Percentiles rank a stretch among this genome's conserved stretches.
Evolutionary conservation across 192 early-diverging fungal genomes (phyloP).

Genomic region (Glomus cerebriforme): DNA sequence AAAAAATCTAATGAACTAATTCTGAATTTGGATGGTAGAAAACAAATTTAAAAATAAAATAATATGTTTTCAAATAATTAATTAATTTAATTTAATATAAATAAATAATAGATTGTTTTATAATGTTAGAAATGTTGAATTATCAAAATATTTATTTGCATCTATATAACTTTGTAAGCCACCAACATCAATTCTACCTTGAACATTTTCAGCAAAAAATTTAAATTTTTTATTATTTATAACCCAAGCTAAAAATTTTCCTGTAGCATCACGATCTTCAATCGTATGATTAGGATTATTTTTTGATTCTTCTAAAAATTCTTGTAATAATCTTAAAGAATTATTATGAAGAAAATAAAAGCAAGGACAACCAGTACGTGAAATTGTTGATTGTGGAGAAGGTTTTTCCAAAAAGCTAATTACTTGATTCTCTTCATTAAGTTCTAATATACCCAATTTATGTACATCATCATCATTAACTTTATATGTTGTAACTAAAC

Average conservation of each 20-base stretch:
- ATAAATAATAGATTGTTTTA: no score
- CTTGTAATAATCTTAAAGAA: slow-evolving; percentile 36
- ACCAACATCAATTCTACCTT: slow-evolving; percentile 67
- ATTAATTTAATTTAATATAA: no score
- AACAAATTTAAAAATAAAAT: no score
- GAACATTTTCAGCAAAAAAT: slow-evolving; percentile 22
- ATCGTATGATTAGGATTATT: slow-evolving; percentile 24
- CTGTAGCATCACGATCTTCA: slow-evolving; percentile 58
- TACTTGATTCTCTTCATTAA: slow-evolving; percentile 36
- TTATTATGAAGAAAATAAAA: slow-evolving; percentile 52
- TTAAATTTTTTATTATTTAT: slow-evolving; percentile 14
- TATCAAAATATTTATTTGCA: slow-evolving; percentile 46
- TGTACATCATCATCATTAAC: slow-evolving; percentile 47
- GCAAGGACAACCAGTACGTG: slow-evolving; percentile 60
- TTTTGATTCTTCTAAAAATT: slow-evolving; percentile 50
- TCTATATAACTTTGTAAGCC: slow-evolving; percentile 56
- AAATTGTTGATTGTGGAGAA: slow-evolving; percentile 40
- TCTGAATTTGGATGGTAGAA: no score
- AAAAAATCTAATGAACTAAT: no score
- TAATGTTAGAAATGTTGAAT: no score
- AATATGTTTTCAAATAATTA: no score
- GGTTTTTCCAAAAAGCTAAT: slow-evolving; percentile 61
- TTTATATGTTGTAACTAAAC: slow-evolving; percentile 51
- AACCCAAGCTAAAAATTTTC: slow-evolving; percentile 50
- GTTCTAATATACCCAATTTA: slow-evolving; percentile 56